Base-by-base conservation (phyloP, 2,329 filamentous ascomycete species). In the Colletotrichum lentis region DNA sequence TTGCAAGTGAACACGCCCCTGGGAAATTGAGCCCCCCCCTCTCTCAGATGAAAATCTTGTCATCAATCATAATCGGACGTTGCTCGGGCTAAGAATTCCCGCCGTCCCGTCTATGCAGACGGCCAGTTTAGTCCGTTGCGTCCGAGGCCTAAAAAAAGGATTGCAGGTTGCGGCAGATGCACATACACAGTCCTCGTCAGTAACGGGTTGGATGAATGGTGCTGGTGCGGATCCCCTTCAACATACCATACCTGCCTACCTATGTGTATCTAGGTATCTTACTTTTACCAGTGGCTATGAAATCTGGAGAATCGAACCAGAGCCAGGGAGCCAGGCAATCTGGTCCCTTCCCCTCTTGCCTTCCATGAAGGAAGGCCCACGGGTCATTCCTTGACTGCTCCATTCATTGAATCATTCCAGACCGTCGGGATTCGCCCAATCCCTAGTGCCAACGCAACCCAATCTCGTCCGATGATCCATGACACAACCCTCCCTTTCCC, bases 401-500 rank as follows among this genome's bases (percentile, higher is more conserved):
- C 16, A 22, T 59, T 44, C 58, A 68, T 61, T 68, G 20, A 22
- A 47, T 53, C 58, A 68, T 65, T 68, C 65, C 65, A 65, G 65
- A 56, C 55, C 54, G 50, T 65, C 65, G 62, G 59, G 49, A 65
- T 50, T 54, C 27, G 31, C 53, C 52, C 46, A 59, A 64, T 65
- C 37, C 62, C 62, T 55, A 52, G 27, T 55, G 55, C 43, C 50
- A 60, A 37, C 49, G 62, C 55, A 65, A 68, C 62, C 62, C 62
- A 52, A 65, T 68, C 62, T 55, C 62, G 55, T 64, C 65, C 55
- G 65, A 68, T 65, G 62, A 65, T 56, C 47, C 31, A 68, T 65
- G 62, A 65, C 50, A 41, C 22, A 46, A 50, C 37, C 35, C 59
- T 58, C 61, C 61, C 39, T 52, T 35, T 43, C 22, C 62, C 65